Evolutionary conservation across 2,329 filamentous ascomycete genomes (phyloP), one percentile per base, ranked within the genome.

Genomic region (Cryphonectria radicalis): DNA sequence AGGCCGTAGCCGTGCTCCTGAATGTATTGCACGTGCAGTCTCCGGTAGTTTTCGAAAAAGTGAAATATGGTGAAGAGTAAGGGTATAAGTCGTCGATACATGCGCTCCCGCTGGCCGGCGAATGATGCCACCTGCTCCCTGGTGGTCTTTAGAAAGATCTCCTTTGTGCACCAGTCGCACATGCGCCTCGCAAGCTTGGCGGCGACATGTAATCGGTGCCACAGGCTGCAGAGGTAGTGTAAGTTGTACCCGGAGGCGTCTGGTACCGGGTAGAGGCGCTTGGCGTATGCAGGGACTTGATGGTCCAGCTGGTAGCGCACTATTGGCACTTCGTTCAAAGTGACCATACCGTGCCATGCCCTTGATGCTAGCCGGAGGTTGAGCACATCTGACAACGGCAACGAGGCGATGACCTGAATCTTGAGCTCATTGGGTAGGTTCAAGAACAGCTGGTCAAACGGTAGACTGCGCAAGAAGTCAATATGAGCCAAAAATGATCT

Each of bases 21-120:
- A 35, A 91, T 83, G 72, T 88, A 87, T 74, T 88, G 80, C 10
- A 90, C 78, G 74, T 91, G 88, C 3, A 90, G 81, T 55, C 83
- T 85, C 71, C 89, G 86, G 76, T 90, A 91, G 0, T 84, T 89
- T 77, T 91, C 89, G 77, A 91, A 91, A 76, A 91, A 91, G 77
- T 91, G 89, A 74, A 91, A 91, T 35, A 90, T 82, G 17, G 89
- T 90, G 74, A 91, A 91, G 22, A 91, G 82, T 10, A 91, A 78
- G 0, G 89, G 89, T 69, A 90, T 89, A 11, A 91, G 80, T 66
- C 89, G 85, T 72, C 88, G 87, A 64, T 89, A 87, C 89, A 91
- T 91, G 19, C 89, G 85, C 78, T 89, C 87, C 73, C 85, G 83
- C 76, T 91, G 89, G 0, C 87, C 85, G 25, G 87, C 87, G 75